These are phyloP conservation scores for Bruguiera hainesii DNA, from an alignment of 441 rosid genomes.

Conservation along the genomic window DNA sequence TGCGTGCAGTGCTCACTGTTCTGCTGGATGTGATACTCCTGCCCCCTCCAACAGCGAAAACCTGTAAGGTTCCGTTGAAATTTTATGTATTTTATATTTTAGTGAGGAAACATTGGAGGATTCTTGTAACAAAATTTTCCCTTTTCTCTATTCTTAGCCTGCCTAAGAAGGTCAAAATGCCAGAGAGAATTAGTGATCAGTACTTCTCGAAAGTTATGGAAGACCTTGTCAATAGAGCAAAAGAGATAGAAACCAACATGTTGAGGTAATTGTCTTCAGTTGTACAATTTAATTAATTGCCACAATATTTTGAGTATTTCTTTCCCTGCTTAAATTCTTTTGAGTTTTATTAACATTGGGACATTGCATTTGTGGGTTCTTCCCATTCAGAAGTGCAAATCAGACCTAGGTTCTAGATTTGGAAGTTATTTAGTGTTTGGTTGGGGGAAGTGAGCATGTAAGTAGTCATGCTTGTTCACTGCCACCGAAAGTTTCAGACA, in stretches of 20 bases:
- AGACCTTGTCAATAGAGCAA: constrained; percentile 45
- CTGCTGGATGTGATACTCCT: neutral
- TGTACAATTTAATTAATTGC: neutral
- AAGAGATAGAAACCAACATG: constrained; percentile 55
- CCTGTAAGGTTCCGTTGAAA: neutral
- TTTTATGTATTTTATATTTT: neutral
- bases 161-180: constrained; percentile 33
- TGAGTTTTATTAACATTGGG: neutral
- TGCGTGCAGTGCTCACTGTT: neutral
- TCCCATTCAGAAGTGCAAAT: no score
- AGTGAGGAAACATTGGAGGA: neutral
- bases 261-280: constrained; percentile 36
- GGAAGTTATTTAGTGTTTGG: no score
- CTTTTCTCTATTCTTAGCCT: constrained; percentile 31
- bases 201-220: constrained; percentile 36
- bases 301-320: neutral
- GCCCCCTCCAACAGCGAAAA: neutral
- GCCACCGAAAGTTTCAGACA: no score
- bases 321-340: neutral
- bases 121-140: neutral
- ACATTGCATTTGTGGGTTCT: no score
- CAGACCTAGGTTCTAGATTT: no score
- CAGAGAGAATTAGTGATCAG: constrained; percentile 37
- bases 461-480: no score
- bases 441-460: no score